These are phyloP conservation scores for Trichoderma pleuroti DNA, from an alignment of 2,329 filamentous ascomycete genomes.

Conservation along the genomic window DNA sequence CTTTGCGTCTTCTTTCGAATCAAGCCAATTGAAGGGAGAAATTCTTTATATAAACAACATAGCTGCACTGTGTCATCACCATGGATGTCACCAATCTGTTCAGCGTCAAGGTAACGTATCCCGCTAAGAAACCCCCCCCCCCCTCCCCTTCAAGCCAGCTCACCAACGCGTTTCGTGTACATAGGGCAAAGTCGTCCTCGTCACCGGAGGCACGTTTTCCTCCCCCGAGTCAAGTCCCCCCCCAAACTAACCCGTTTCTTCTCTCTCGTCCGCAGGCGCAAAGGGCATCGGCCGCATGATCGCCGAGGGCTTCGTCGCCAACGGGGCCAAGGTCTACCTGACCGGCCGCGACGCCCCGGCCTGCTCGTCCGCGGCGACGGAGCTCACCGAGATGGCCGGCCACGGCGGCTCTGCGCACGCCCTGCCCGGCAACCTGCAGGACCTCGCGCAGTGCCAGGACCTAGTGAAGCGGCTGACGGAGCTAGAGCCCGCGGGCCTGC, in stretches of 20 bases:
- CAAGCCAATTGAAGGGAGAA: not conserved
- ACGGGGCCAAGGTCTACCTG: constrained; percentile 63
- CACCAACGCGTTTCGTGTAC: constrained; percentile 12
- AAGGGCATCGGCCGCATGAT: constrained; percentile 68
- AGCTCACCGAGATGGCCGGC: constrained; percentile 47
- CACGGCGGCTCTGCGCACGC: constrained; percentile 48
- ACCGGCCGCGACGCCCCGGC: constrained; percentile 59
- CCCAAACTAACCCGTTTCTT: not conserved
- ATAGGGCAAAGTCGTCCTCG: constrained; percentile 55
- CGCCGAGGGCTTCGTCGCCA: constrained; percentile 60
- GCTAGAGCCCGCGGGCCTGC: constrained; percentile 47
- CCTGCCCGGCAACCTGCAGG: constrained; percentile 63
- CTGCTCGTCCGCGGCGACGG: constrained; percentile 53
- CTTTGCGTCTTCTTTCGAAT: not conserved
- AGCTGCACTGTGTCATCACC: not conserved
- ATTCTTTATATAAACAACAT: not conserved
- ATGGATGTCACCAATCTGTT: constrained; percentile 4
- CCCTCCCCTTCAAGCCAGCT: not conserved
- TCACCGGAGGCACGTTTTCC: constrained; percentile 45
- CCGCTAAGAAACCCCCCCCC: too few species aligned
- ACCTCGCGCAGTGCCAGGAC: constrained; percentile 51
- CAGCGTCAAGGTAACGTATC: constrained; percentile 2
- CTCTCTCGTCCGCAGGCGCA: constrained; percentile 35
- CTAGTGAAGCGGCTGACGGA: constrained; percentile 50
- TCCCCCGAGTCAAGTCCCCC: not conserved